Evolutionary conservation across 2,329 filamentous ascomycete species (phyloP), one percentile per base, ranked within the genome.

Genomic region (Fusarium continuum): DNA sequence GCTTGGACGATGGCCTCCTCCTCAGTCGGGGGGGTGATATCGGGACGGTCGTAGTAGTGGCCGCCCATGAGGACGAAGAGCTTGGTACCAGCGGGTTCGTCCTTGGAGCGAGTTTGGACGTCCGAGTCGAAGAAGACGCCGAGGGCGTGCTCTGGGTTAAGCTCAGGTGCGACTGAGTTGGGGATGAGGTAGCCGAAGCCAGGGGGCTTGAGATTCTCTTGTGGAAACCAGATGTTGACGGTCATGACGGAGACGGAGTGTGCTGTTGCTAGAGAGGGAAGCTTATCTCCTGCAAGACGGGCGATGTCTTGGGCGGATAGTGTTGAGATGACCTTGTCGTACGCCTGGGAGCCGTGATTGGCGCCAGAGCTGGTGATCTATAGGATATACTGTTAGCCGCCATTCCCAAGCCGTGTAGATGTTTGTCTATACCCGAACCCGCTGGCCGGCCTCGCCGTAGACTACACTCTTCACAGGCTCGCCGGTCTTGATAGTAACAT

Each of bases 181-280:
- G 95, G 94, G 56, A 99, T 91, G 6, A 99, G 85, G 76, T 98
- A 98, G 64, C 95, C 95, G 73, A 98, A 96, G 16, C 93, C 95
- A 25, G 81, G 78, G 52, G 87, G 80, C 13, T 86, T 85, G 29
- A 96, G 78, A 54, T 85, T 72, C 7, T 88, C 82, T 36, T 86
- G 81, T 2, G 83, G 80, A 75, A 90, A 99, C 83, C 90, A 97
- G 41, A 99, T 82, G 77, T 97, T 97, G 60, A 99, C 90, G 3
- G 93, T 91, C 88, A 93, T 93, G 67, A 97, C 93, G 26, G 89
- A 93, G 25, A 94, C 90, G 29, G 89, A 86, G 48, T 85, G 83
- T 14, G 85, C 84, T 36, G 83, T 73, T 16, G 74, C 72, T 10
- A 91, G 80, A 26, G 80, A 74, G 6, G 82, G 80, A 6, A 88